phyloP scores from a whole-genome alignment of 805 yeast genomes.

The Starmerella tilneyi region DNA sequence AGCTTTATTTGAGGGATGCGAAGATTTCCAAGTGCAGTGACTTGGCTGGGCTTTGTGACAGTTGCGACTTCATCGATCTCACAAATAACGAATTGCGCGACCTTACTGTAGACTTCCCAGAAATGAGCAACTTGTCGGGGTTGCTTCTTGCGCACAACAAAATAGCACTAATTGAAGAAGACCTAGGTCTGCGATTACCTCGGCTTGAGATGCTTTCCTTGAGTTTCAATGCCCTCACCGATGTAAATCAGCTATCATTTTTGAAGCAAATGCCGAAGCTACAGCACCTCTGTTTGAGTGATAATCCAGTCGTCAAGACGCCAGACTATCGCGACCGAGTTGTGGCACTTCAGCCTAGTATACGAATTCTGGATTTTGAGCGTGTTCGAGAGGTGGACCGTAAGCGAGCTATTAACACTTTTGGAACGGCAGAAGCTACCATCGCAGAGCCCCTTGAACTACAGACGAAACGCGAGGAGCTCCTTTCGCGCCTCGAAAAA shows the following conservation, averaged over 20 bases:
- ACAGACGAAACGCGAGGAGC: slow-evolving; percentile 29
- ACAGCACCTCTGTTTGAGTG: slow-evolving; percentile 41
- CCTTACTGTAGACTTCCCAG: slow-evolving; percentile 41
- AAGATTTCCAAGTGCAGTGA: slow-evolving; percentile 39
- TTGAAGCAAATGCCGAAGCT: slow-evolving; percentile 37
- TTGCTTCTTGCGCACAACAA: slow-evolving; percentile 56
- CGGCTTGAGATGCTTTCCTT: slow-evolving; percentile 45
- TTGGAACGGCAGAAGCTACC: neutral
- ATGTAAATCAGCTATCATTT: slow-evolving; percentile 37
- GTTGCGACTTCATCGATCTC: slow-evolving; percentile 53
- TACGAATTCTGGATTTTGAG: slow-evolving; percentile 58
- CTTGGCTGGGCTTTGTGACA: slow-evolving; percentile 36
- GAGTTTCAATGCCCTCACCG: slow-evolving; percentile 41
- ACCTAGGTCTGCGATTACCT: slow-evolving; percentile 34
- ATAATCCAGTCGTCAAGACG: slow-evolving; percentile 46
- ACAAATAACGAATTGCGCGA: slow-evolving; percentile 61
- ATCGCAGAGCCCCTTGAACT: slow-evolving; percentile 1
- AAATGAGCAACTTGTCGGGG: slow-evolving; percentile 37
- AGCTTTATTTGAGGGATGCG: slow-evolving; percentile 25
- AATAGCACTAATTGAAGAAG: slow-evolving; percentile 36
- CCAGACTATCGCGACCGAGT: slow-evolving; percentile 50
- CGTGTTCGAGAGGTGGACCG: slow-evolving; percentile 52
- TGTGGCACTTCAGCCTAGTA: slow-evolving; percentile 51
- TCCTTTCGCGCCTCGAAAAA: slow-evolving; percentile 36
- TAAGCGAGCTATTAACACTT: slow-evolving; percentile 29